These are phyloP conservation scores for Blastocystis sp. DNA, from an alignment of 352 stramenopile genomes.

Conservation along the genomic window DNA sequence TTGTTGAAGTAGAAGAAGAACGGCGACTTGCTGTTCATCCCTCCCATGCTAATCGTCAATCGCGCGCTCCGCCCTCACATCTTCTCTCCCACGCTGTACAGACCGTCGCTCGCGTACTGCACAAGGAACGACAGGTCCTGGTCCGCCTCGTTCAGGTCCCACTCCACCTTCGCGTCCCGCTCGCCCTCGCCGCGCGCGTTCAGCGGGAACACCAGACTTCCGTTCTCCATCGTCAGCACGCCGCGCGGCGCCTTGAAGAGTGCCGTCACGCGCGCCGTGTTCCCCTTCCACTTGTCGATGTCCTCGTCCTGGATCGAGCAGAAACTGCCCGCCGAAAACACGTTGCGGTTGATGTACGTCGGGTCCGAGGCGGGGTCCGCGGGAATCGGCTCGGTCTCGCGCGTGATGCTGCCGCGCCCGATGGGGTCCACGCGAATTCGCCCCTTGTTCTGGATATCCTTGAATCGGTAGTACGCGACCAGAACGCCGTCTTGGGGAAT, in stretches of 20 bases:
- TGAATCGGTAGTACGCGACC: not conserved
- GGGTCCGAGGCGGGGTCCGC: not conserved
- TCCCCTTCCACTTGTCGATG: conserved; percentile 13
- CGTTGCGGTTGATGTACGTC: conserved; percentile 1
- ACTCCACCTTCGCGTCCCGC: conserved; percentile 4
- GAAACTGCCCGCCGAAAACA: not conserved
- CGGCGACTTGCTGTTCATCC: conserved; percentile 1
- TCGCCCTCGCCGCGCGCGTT: not conserved
- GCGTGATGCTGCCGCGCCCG: not conserved
- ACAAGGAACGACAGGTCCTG: conserved; percentile 11
- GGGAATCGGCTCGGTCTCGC: not conserved
- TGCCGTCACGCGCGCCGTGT: conserved; percentile 2
- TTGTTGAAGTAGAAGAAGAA: conserved; percentile 69
- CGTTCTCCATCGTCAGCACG: not conserved
- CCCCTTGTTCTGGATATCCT: conserved; percentile 27
- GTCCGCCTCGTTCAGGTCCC: not conserved
- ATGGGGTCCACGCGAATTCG: conserved; percentile 17
- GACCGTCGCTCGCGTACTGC: conserved; percentile 20
- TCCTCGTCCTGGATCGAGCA: conserved; percentile 62
- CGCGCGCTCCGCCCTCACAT: not conserved
- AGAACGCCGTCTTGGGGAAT: not conserved
- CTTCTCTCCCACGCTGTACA: conserved; percentile 32
- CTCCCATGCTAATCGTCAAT: not conserved
- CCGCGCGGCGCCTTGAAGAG: conserved; percentile 28
- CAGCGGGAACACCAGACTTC: conserved; percentile 33